A percentile compares a stretch with the other conserved stretches of the same genome.
Conservation (phyloP, 2,329 filamentous ascomycete species). For the Cladophialophora immunda region DNA sequence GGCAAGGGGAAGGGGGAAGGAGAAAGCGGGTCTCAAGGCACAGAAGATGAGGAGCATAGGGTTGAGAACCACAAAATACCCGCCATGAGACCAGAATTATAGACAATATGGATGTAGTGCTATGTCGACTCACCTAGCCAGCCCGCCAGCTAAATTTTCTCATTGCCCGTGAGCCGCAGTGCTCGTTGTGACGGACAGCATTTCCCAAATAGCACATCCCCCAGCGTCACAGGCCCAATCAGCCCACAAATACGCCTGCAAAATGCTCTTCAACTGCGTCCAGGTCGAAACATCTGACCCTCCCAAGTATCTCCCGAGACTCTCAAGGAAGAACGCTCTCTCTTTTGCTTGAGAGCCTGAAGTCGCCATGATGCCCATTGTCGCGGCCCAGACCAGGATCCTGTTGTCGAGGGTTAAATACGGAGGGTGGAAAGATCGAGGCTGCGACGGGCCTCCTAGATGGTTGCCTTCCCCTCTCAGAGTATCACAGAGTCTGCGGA, state of each 20-base stretch:
- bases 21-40: no score
- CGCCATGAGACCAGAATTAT: no score
- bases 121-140: not conserved
- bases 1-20: no score
- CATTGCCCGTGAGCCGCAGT: no score
- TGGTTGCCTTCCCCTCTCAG: not conserved
- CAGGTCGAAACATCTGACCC: conserved; percentile 2
- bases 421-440: not conserved
- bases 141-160: no score
- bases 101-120: no score
- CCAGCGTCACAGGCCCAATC: conserved; percentile 12
- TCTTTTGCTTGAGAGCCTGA: conserved; percentile 1
- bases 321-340: conserved; percentile 1
- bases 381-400: conserved; percentile 7
- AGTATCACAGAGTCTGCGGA: not conserved
- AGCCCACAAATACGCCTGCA: conserved; percentile 14
- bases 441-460: not conserved
- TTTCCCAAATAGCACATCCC: not conserved
- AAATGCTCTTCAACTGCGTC: not conserved
- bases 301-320: not conserved
- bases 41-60: no score
- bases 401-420: not conserved
- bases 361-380: conserved; percentile 16
- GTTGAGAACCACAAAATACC: no score
- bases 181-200: not conserved